phyloP scores from a whole-genome alignment of 1,139 yeast species.

The Pichia sp. region DNA sequence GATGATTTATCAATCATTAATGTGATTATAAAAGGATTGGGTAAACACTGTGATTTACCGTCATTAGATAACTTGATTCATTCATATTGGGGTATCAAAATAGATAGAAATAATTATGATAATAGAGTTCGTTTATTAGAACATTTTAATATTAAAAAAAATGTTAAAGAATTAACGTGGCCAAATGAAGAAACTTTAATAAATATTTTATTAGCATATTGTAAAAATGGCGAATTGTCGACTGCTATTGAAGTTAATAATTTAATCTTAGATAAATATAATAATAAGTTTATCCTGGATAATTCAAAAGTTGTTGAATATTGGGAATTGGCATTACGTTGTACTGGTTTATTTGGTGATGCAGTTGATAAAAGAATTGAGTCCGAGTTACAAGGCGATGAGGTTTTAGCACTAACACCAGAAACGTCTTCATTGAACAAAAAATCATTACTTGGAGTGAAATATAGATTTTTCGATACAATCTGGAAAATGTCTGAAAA shows the following conservation, averaged over 20 bases:
- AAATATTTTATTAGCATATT: slow-evolving; percentile 24
- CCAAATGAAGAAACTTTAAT: slow-evolving; percentile 22
- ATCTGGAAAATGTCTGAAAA: slow-evolving; percentile 15
- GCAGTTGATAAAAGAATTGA: slow-evolving; percentile 20
- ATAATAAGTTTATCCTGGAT: slow-evolving; percentile 16
- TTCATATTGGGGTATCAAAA: slow-evolving; percentile 24
- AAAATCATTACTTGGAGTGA: slow-evolving; percentile 4
- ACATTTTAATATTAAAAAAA: slow-evolving; percentile 8
- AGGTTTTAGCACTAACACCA: slow-evolving; percentile 1
- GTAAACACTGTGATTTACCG: slow-evolving; percentile 17
- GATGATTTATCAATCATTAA: slow-evolving; percentile 5
- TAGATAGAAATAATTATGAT: slow-evolving; percentile 2
- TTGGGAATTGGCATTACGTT: slow-evolving; percentile 22
- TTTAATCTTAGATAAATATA: slow-evolving; percentile 21
- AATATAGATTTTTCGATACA: slow-evolving; percentile 13
- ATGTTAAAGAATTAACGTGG: slow-evolving; percentile 7
- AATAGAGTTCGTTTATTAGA: slow-evolving; percentile 4
- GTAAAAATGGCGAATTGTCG: slow-evolving; percentile 22
- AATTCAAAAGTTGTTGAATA: slow-evolving; percentile 17
- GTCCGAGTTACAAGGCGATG: slow-evolving; percentile 14
- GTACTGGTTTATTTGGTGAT: slow-evolving; percentile 20
- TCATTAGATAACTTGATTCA: slow-evolving; percentile 21
- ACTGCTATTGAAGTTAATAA: slow-evolving; percentile 23
- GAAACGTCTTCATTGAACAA: not conserved
- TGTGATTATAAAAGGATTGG: slow-evolving; percentile 9